Percentiles rank a stretch among this genome's conserved stretches.
phyloP scores from a whole-genome alignment of 768 basidiomycete genomes.

The Guyanaporus albipodus region DNA sequence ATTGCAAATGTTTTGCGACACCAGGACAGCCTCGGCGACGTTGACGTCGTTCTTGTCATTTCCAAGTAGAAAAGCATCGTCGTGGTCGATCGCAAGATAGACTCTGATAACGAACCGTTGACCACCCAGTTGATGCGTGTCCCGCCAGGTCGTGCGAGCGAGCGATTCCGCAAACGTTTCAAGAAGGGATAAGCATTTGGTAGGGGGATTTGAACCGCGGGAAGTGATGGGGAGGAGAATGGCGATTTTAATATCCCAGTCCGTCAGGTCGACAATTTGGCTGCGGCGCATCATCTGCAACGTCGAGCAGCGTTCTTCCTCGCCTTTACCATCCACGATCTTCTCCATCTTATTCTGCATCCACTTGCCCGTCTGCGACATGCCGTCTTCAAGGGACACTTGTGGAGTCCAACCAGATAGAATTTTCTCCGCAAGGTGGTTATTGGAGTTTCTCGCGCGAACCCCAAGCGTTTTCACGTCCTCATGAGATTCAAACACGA shows the following conservation, averaged over 20 bases:
- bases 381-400: slow-evolving; percentile 42
- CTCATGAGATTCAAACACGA: slow-evolving; percentile 27
- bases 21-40: slow-evolving; percentile 37
- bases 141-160: slow-evolving; percentile 42
- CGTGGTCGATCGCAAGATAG: slow-evolving; percentile 52
- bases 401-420: slow-evolving; percentile 43
- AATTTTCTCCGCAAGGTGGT: slow-evolving; percentile 29
- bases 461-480: slow-evolving; percentile 43
- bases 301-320: slow-evolving; percentile 7
- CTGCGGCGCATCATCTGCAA: slow-evolving; percentile 33
- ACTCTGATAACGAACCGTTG: slow-evolving; percentile 36
- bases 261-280: slow-evolving; percentile 36
- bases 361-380: slow-evolving; percentile 46
- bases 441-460: slow-evolving; percentile 49
- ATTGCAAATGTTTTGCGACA: slow-evolving; percentile 35
- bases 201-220: slow-evolving; percentile 33
- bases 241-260: slow-evolving; percentile 40
- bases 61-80: slow-evolving; percentile 40
- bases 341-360: slow-evolving; percentile 38
- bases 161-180: slow-evolving; percentile 42
- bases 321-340: slow-evolving; percentile 4
- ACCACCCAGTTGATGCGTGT: slow-evolving; percentile 32
- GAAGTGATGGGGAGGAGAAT: slow-evolving; percentile 59
- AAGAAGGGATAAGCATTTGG: slow-evolving; percentile 42
- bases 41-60: slow-evolving; percentile 17